These are phyloP conservation scores for Ceratobasidium theobromae DNA, from an alignment of 1,284 basidiomycete genomes.

Conservation along the genomic window DNA sequence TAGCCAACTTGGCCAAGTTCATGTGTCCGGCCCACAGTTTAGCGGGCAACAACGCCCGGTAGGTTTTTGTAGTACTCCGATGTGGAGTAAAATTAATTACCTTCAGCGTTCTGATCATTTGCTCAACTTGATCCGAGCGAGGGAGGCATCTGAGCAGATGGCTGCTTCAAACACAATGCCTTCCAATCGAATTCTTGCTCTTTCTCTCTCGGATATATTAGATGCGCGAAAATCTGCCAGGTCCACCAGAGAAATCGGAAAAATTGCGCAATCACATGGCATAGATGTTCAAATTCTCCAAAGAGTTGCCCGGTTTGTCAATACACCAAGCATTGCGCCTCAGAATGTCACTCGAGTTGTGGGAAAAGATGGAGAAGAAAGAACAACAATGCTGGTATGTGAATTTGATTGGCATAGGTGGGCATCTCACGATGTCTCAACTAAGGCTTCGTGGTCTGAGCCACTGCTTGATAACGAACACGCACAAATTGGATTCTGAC, in stretches of 20 bases:
- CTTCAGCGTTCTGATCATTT: slow-evolving; percentile 43
- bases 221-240: slow-evolving; percentile 62
- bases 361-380: slow-evolving; percentile 62
- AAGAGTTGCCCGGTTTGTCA: slow-evolving; percentile 62
- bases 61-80: slow-evolving; percentile 40
- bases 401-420: background rate
- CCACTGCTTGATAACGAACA: slow-evolving; percentile 28
- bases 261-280: slow-evolving; percentile 57
- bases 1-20: slow-evolving; percentile 67
- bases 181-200: slow-evolving; percentile 56
- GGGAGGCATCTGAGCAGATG: slow-evolving; percentile 56
- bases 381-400: slow-evolving; percentile 56
- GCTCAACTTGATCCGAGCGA: slow-evolving; percentile 54
- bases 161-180: slow-evolving; percentile 45
- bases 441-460: slow-evolving; percentile 27
- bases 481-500: slow-evolving; percentile 9
- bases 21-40: slow-evolving; percentile 63
- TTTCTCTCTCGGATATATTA: slow-evolving; percentile 61
- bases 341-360: slow-evolving; percentile 52
- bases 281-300: slow-evolving; percentile 60
- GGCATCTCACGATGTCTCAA: background rate
- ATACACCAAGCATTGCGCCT: slow-evolving; percentile 66
- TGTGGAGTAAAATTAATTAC: background rate
- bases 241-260: slow-evolving; percentile 50
- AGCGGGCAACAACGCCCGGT: slow-evolving; percentile 56